phyloP scores from a whole-genome alignment of 345 rosid species.

The Eucalyptus tenuipes region DNA sequence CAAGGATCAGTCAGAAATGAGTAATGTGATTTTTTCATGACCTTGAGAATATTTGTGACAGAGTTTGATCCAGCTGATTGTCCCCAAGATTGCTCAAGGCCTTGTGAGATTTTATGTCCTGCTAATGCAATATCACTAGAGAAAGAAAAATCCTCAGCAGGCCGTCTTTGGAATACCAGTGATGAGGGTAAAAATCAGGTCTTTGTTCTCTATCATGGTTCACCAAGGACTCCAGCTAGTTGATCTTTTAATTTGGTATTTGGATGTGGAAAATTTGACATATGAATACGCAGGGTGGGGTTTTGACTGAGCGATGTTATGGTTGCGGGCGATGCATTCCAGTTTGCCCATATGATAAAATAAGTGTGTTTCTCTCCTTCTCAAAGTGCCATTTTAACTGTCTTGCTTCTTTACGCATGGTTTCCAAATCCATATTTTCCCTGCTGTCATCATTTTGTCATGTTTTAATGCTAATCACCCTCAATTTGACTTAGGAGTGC shows the following conservation, averaged over 20 bases:
- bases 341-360: slow-evolving; percentile 48
- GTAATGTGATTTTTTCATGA: not conserved
- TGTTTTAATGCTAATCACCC: not conserved
- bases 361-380: slow-evolving; percentile 17
- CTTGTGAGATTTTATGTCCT: slow-evolving; percentile 47
- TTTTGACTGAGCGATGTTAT: slow-evolving; percentile 44
- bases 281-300: slow-evolving; percentile 25
- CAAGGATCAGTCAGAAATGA: not conserved
- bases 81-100: slow-evolving; percentile 43
- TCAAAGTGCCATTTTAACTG: not conserved
- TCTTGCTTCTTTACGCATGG: not conserved
- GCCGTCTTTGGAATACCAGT: not conserved
- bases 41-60: not conserved
- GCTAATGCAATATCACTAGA: slow-evolving; percentile 38
- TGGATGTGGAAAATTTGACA: not conserved
- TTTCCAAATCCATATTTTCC: not conserved
- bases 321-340: slow-evolving; percentile 64
- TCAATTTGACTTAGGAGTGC: slow-evolving; percentile 13
- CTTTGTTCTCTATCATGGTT: not conserved
- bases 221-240: not conserved
- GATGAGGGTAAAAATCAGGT: slow-evolving; percentile 6
- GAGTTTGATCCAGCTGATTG: slow-evolving; percentile 53
- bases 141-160: slow-evolving; percentile 1
- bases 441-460: not conserved
- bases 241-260: not conserved